Base-by-base conservation (phyloP, 306 rosid genomes). In the Cucurbita argyrosperma region DNA sequence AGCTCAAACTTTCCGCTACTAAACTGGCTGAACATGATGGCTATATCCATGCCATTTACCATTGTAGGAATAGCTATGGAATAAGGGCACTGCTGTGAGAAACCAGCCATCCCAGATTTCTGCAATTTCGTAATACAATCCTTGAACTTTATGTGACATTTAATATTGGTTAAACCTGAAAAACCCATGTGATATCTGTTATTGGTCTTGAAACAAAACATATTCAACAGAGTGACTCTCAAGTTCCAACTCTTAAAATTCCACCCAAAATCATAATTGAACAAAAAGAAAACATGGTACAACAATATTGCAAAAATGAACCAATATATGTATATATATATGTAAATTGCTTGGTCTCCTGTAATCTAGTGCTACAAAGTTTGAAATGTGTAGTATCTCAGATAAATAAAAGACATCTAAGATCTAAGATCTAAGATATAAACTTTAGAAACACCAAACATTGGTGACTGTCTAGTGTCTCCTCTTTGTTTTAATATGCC, bases 1-100 rank as follows among this genome's bases (percentile, higher is more conserved):
- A 85, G 87, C 57, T 85, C 89, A 46, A 23, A 14, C 72, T 74
- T 43, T 0, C 54, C 0, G 53, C 78, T 76, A 43, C 88, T 83
- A 38, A 94, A 83, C 76, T 85, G 88, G 82, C 92, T 88, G 18
- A 94, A 61, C 59, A 88, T n/a, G 79, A 90, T 89, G 47, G 96
- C 97, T 75, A 90, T 55, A 77, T 94, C 96, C 96, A 94, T 94
- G 76, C 88, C 97, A 69, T 81, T 86, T 42, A 85, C 83, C 97
- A 90, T 93, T 10, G 89, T 90, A 12, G 97, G 80, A 56, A 82
- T 87, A 57, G 89, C 88, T 5, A 57, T 80, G 47, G 79, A 80
- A 39, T 76, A 71, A 8, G 96, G 96, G 76, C 94, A 90, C 56
- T 68, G 79, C 60, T 72, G 46, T 0, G 98, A 89, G 81, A 90